Conservation (phyloP, 768 basidiomycete genomes). For the Mycena olivaceomarginata region DNA sequence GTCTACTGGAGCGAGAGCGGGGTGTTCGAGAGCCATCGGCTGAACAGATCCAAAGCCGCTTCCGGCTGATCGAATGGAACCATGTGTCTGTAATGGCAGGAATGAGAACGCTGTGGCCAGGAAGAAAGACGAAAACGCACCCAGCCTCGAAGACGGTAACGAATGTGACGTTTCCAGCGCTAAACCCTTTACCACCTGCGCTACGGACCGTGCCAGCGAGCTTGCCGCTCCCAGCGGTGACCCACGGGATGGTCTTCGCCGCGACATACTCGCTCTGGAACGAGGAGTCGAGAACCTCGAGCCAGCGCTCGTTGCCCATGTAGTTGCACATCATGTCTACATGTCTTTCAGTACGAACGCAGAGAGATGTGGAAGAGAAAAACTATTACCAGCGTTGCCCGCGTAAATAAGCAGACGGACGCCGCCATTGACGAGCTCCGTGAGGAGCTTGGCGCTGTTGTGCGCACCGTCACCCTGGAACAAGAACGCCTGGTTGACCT, state of each 20-base stretch:
- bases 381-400: conserved; percentile 79
- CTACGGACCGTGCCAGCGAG: conserved; percentile 81
- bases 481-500: conserved; percentile 88
- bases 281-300: conserved; percentile 75
- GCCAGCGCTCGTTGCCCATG: conserved; percentile 88
- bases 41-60: conserved; percentile 72
- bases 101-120: conserved; percentile 5
- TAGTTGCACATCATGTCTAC: conserved; percentile 93
- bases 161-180: conserved; percentile 91
- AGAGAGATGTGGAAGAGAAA: conserved; percentile 49
- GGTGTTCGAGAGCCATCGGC: conserved; percentile 40
- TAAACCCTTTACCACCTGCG: conserved; percentile 77
- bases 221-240: conserved; percentile 69
- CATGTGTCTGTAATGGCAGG: conserved; percentile 78
- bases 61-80: conserved; percentile 94
- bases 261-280: conserved; percentile 78
- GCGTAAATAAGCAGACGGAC: conserved; percentile 93
- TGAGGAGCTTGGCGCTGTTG: conserved; percentile 86
- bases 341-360: conserved; percentile 38
- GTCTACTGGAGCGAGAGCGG: conserved; percentile 33
- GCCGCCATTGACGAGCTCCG: conserved; percentile 88
- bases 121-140: conserved; percentile 60
- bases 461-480: conserved; percentile 92
- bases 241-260: conserved; percentile 73
- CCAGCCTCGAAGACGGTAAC: conserved; percentile 88